phyloP scores from a whole-genome alignment of 768 basidiomycete species.

The Calocybe gangraenosa region DNA sequence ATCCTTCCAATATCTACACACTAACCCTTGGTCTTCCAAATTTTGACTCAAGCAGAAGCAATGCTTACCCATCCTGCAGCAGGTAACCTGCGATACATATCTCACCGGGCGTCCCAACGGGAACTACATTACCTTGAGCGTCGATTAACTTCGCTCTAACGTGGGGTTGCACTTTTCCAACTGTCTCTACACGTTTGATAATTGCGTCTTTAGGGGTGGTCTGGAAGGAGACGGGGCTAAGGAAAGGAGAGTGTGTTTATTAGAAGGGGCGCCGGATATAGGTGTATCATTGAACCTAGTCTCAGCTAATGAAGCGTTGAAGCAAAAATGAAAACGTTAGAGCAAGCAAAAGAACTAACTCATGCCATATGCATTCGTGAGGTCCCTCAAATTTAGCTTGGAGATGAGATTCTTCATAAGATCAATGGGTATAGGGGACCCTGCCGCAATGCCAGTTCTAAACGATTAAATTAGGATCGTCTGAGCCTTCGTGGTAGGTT shows the following conservation, averaged over 20 bases:
- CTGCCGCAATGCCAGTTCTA: constrained; percentile 79
- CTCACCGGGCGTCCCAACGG: constrained; percentile 73
- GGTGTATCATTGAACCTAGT: constrained; percentile 43
- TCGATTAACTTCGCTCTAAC: constrained; percentile 73
- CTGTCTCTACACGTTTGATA: constrained; percentile 75
- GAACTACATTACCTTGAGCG: constrained; percentile 53
- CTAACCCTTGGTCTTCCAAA: neutral
- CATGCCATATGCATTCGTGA: constrained; percentile 86
- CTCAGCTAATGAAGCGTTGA: constrained; percentile 47
- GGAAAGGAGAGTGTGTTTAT: neutral
- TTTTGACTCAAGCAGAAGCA: neutral
- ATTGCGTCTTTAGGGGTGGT: constrained; percentile 66
- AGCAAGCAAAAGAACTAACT: constrained; percentile 43
- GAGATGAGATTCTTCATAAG: constrained; percentile 71
- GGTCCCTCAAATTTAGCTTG: constrained; percentile 61
- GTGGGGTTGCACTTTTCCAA: constrained; percentile 73
- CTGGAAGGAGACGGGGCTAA: constrained; percentile 81
- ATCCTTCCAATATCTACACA: constrained; percentile 69
- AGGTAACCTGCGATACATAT: constrained; percentile 72
- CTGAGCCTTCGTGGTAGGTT: too few relatives aligned
- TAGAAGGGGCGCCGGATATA: neutral
- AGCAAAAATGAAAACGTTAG: constrained; percentile 2
- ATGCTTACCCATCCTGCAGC: constrained; percentile 69
- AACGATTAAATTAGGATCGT: neutral
- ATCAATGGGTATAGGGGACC: constrained; percentile 74